Conservation (phyloP, 2,329 filamentous ascomycete genomes). For the Metarhizium robertsii region DNA sequence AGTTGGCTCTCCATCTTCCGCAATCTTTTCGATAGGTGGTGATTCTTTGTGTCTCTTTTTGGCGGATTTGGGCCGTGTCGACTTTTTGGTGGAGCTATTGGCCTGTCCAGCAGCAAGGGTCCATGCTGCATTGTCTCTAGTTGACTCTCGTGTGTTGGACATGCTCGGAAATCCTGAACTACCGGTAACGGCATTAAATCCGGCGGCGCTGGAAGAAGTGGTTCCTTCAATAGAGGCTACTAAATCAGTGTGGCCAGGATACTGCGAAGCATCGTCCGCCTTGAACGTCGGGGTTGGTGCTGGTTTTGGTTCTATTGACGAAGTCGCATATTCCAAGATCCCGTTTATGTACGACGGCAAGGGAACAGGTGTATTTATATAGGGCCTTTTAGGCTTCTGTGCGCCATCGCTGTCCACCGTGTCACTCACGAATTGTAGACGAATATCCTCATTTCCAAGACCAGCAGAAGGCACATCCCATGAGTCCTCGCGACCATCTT, state of each 20-base stretch:
- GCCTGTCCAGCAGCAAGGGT: background rate
- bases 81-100: background rate
- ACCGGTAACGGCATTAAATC: background rate
- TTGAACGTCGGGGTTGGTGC: background rate
- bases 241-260: background rate
- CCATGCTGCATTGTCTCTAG: background rate
- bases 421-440: background rate
- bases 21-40: background rate
- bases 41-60: slow-evolving; percentile 1
- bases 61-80: background rate
- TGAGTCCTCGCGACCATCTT: slow-evolving; percentile 2
- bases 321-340: background rate
- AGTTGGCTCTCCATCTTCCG: slow-evolving; percentile 14
- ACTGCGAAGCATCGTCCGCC: background rate
- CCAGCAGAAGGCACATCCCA: background rate
- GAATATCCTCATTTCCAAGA: background rate
- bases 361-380: slow-evolving; percentile 3
- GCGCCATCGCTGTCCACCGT: background rate
- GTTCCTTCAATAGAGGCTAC: slow-evolving; percentile 3
- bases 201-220: background rate
- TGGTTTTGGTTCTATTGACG: background rate
- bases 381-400: background rate
- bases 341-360: background rate
- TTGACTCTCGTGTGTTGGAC: background rate
- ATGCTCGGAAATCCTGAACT: background rate